Evolutionary conservation across 139 green algal species (phyloP), one percentile per base, ranked within the genome.

Genomic region (Bryopsis sp.): DNA sequence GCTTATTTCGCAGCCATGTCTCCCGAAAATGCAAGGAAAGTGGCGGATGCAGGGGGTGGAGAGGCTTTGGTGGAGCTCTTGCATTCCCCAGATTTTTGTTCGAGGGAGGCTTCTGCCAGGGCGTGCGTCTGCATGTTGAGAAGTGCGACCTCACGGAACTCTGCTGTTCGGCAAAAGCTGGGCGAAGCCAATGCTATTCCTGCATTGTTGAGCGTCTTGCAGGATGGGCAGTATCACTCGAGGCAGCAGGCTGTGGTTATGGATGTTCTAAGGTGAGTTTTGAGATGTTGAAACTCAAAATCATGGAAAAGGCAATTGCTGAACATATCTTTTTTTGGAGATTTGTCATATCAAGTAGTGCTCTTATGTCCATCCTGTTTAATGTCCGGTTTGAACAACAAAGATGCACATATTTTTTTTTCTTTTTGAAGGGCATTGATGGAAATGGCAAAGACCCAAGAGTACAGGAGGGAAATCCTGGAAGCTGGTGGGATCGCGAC

Each of bases 61-160:
- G 62, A 69, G 35, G 62, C 39, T 11, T n/a, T 69, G 31, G 37
- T 57, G 11, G 62, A 69, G 26, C 24, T 54, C 22, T 32, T 37
- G 26, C 62, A 69, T 50, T 69, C 62, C n/a, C 7, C 37, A 58
- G 62, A 69, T n/a, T 34, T 36, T 35, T 69, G 62, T 22, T 69
- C 38, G 35, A 69, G 62, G 26, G 62, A 69, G 26, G 62, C 62
- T 31, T 35, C 62, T 5, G 62, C 43, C 7, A 35, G 43, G 39
- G 62, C 36, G 26, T 28, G 35, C 6, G 22, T 57, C 3, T 48
- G 7, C 15, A 34, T 69, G 11, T 24, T 69, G 37, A 50, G 4
- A 22, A 69, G 19, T 3, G 26, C 24, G 6, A 36, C 48, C 26
- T 31, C 48, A n/a, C 8, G 15, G 3, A 54, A 35, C 15, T 37